Percentiles rank a stretch among this genome's conserved stretches.
Conservation (phyloP, 148 eudicot species). For the Cornus suecica region DNA sequence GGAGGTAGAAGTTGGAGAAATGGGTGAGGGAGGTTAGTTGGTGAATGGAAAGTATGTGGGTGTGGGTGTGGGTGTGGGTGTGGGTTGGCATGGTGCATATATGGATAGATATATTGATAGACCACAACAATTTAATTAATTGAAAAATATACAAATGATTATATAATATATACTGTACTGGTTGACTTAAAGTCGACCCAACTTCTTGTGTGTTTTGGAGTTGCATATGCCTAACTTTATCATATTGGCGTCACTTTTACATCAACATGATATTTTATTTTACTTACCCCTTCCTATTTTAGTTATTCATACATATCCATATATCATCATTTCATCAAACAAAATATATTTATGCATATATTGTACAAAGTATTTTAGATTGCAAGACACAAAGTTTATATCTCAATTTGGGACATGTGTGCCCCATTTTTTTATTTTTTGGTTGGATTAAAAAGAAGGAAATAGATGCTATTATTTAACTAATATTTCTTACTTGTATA, state of each 20-base stretch:
- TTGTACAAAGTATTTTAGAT: no score
- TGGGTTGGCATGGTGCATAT: background rate
- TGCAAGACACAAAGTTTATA: no score
- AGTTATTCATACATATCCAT: background rate
- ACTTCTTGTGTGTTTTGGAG: slow-evolving; percentile 5
- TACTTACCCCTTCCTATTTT: no score
- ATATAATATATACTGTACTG: background rate
- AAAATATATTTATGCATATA: no score
- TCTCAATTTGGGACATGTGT: no score
- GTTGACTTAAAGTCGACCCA: slow-evolving; percentile 6
- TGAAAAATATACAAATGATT: background rate
- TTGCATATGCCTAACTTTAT: slow-evolving; percentile 16
- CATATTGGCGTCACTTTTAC: background rate
- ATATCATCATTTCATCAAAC: no score
- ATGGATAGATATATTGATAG: background rate
- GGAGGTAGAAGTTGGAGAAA: background rate
- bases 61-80: background rate
- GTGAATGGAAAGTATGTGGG: background rate
- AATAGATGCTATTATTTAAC: no score
- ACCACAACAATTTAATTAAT: background rate
- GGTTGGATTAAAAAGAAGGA: no score
- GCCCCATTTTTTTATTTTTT: no score
- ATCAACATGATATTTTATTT: background rate
- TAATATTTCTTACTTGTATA: no score
- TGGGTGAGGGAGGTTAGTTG: background rate